Evolutionary conservation across 2,329 filamentous ascomycete genomes (phyloP).

Genomic region (Pseudonectria foliicola): DNA sequence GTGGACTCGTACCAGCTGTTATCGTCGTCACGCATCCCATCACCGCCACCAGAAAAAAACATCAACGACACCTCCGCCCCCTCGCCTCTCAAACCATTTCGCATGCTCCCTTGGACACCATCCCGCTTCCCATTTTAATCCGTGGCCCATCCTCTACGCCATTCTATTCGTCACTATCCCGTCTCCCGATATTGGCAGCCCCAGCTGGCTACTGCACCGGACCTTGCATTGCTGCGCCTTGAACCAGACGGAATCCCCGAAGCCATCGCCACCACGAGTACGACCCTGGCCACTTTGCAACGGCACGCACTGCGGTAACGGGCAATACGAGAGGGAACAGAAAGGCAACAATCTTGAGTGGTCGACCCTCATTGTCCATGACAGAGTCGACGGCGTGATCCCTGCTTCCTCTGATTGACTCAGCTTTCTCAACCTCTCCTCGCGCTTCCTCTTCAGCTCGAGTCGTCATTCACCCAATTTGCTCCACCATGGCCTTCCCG

Average conservation of each 20-base stretch:
- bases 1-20: too few species aligned
- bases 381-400: constrained; percentile 19
- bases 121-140: constrained; percentile 5
- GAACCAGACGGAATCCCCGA: constrained; percentile 19
- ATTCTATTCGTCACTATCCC: constrained; percentile 15
- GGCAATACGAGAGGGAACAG: constrained; percentile 6
- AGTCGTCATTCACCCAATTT: constrained; percentile 13
- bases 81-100: constrained; percentile 1
- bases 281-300: constrained; percentile 15
- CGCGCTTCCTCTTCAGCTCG: constrained; percentile 20
- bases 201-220: constrained; percentile 16
- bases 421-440: constrained; percentile 20
- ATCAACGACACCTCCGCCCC: constrained; percentile 6
- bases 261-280: constrained; percentile 19
- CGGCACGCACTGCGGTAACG: constrained; percentile 9
- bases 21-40: too few species aligned
- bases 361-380: constrained; percentile 16
- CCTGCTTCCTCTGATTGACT: constrained; percentile 14
- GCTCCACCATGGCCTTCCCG: constrained; percentile 29
- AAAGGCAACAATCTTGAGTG: constrained; percentile 1
- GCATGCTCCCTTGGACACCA: constrained; percentile 1
- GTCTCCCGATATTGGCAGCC: constrained; percentile 12
- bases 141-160: constrained; percentile 9
- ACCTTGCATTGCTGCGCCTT: constrained; percentile 14
- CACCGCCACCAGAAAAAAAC: constrained; percentile 5